These are phyloP conservation scores for Logfia minima DNA, from an alignment of 129 eudicot species.

Conservation along the genomic window DNA sequence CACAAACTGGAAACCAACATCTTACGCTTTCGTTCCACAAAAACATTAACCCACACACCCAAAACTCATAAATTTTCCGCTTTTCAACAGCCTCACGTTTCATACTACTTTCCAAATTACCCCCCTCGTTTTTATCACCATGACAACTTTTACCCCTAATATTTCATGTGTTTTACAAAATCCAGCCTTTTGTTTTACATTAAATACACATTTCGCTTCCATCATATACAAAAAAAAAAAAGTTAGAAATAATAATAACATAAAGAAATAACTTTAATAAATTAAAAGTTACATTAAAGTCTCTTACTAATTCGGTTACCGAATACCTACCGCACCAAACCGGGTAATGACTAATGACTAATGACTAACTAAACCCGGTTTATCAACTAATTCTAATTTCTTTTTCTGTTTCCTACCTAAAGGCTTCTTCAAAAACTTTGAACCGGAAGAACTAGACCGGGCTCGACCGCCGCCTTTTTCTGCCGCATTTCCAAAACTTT, in stretches of 20 bases:
- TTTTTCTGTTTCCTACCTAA: constrained; percentile 24
- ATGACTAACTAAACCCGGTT: constrained; percentile 42
- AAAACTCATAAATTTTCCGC: constrained; percentile 37
- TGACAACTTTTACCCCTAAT: background rate
- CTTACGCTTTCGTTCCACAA: constrained; percentile 22
- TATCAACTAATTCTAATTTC: constrained; percentile 17
- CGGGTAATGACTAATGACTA: constrained; percentile 20
- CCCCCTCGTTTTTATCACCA: background rate
- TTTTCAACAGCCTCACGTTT: constrained; percentile 38
- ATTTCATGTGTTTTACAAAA: background rate
- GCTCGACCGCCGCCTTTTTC: constrained; percentile 56
- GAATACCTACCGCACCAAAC: constrained; percentile 44
- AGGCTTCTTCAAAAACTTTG: constrained; percentile 53
- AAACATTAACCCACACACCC: constrained; percentile 31
- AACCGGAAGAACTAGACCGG: constrained; percentile 52
- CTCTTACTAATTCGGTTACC: constrained; percentile 52
- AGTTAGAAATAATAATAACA: background rate
- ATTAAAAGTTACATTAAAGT: constrained; percentile 46
- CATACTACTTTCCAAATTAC: background rate
- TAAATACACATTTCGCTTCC: background rate
- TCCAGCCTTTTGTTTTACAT: background rate
- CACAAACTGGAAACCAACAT: constrained; percentile 18
- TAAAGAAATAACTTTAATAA: constrained; percentile 18
- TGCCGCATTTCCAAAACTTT: constrained; percentile 95
- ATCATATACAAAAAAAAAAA: background rate